Conservation (phyloP, 805 yeast genomes). For the Millerozyma acaciae region DNA sequence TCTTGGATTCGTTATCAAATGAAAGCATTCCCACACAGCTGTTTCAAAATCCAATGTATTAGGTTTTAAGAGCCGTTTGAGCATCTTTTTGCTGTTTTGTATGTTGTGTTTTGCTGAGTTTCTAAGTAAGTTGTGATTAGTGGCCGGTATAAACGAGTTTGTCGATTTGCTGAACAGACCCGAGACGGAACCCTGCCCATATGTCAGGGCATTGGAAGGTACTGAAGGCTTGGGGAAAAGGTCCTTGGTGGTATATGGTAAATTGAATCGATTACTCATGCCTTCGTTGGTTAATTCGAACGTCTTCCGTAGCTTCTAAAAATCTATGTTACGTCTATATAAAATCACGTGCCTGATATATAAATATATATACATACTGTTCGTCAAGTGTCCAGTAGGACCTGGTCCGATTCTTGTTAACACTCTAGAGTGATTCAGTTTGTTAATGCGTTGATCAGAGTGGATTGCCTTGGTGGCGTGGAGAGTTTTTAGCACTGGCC, state of each 20-base stretch:
- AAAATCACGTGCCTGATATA: too few species aligned
- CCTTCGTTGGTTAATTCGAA: too few species aligned
- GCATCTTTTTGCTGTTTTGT: slow-evolving; percentile 27
- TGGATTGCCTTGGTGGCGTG: too few species aligned
- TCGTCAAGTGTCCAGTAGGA: too few species aligned
- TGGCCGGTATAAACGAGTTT: slow-evolving; percentile 19
- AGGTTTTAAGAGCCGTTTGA: slow-evolving; percentile 51
- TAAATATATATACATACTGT: too few species aligned
- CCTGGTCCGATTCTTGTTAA: too few species aligned
- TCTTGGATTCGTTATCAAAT: slow-evolving; percentile 69
- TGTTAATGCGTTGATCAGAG: too few species aligned
- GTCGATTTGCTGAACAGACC: slow-evolving; percentile 8
- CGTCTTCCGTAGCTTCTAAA: too few species aligned
- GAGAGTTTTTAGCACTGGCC: too few species aligned
- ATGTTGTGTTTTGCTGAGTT: slow-evolving; percentile 9
- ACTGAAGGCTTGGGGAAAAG: slow-evolving; percentile 29
- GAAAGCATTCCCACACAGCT: slow-evolving; percentile 85
- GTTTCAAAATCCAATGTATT: slow-evolving; percentile 87
- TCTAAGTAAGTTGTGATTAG: slow-evolving; percentile 11
- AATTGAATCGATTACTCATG: slow-evolving; percentile 36
- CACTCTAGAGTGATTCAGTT: too few species aligned
- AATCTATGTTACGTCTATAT: too few species aligned
- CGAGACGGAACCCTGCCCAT: slow-evolving; percentile 12
- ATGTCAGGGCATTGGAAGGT: slow-evolving; percentile 14
- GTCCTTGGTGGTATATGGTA: slow-evolving; percentile 43